Evolutionary conservation across 192 early-diverging fungal species (phyloP), one percentile per base, ranked within the genome.

Genomic region (Backusella westeae): DNA sequence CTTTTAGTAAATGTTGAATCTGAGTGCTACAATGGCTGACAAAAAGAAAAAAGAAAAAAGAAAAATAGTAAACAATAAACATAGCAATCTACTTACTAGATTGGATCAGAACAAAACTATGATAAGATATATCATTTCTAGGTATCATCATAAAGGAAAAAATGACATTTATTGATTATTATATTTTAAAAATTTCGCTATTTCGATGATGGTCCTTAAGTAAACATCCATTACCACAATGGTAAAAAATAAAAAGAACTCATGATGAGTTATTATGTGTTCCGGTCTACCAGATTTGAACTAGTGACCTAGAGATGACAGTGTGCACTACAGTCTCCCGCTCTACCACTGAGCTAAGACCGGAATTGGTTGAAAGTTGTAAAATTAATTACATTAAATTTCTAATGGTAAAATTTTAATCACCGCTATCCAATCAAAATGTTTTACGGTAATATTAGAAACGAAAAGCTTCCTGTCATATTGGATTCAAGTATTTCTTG

Each of bases 241-340:
- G 6, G 0, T 6, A 49, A 21, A 7, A 19, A 49, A 49, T n/a
- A 49, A n/a, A 19, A 49, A 49, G 5, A n/a, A n/a, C 46, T n/a
- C 46, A 49, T n/a, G 19, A 49, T n/a, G 19, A 49, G 46, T 7
- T 49, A 17, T 49, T 49, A n/a, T 21, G 6, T 49, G 5, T n/a
- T 63, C 56, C 56, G 56, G 56, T 63, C 56, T 63, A 69, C 68
- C 68, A 69, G 68, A 69, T 69, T 69, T 38, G 68, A 69, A 69
- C 68, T 69, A 69, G 68, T 69, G 68, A 69, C 68, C 68, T 69
- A 69, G 68, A 69, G 68, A 69, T 69, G 68, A 69, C 68, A 69
- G 36, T 69, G 35, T 69, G 4, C 67, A 87, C 87, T 89, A 89
- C 87, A 89, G 87, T 89, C 87, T 89, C 87, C 87, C 87, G 87